Base-by-base conservation (phyloP, 2,329 filamentous ascomycete species). In the Nemania abortiva region DNA sequence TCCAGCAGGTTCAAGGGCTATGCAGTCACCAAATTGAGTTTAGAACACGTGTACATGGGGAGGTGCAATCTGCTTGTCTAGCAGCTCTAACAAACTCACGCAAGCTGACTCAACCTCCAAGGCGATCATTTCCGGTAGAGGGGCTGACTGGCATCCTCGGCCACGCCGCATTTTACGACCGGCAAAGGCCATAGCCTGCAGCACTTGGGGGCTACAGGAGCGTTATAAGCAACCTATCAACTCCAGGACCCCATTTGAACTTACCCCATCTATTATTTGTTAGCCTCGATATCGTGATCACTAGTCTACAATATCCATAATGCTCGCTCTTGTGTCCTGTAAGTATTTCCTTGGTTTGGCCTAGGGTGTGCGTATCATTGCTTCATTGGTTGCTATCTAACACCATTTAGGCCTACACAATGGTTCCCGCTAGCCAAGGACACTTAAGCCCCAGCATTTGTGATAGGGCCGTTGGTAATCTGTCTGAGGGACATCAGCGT, bases 41-140 rank as follows among this genome's bases (percentile, higher is more conserved):
- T n/a, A 24, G 18, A 27, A 34, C 27, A 47, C 13, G 31, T 45
- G 24, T 37, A 22, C 45, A 34, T n/a, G 11, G 18, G 45, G 53
- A 65, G 15, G 22, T 42, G 49, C 37, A 60, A 65, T 54, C 55
- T 37, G 29, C 4, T 60, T 49, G 29, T 6, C 59, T n/a, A 15
- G 6, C 11, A 37, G 10, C n/a, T 53, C 34, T n/a, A 47, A 24
- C 50, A 63, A 65, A 3, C 20, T 15, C 7, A 59, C 5, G 18
- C 22, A 13, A 20, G 37, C 6, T 42, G 45, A 39, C 27, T 15
- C 45, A 15, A 39, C 31, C 11, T 9, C 18, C 18, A 47, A 20
- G 20, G 18, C 5, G 6, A 47, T 6, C 18, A 47, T 47, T 47
- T 18, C 42, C 5, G n/a, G 42, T 9, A 47, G 24, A 27, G n/a